Evolutionary conservation across 768 basidiomycete species (phyloP), one percentile per base, ranked within the genome.

Genomic region (Hericium erinaceus): DNA sequence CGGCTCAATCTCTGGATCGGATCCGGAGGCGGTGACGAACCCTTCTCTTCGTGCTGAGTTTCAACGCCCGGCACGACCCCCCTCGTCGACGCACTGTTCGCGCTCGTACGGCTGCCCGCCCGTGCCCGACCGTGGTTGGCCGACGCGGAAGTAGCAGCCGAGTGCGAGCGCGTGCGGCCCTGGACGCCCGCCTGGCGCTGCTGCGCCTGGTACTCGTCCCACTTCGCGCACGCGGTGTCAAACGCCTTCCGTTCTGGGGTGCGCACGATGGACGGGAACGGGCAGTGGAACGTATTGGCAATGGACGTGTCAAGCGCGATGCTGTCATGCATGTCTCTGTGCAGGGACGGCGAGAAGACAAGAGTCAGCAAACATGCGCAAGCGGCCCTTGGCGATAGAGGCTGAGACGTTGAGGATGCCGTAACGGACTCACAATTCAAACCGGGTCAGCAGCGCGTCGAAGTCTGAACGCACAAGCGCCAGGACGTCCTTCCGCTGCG

Each of bases 271-370:
- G 73, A 64, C 15, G 75, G 70, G 10, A 73, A 65, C 28, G 67
- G 62, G 80, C 84, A 84, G 48, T 71, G 69, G 59, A 84, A 79
- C 4, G 76, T 73, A 26, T 80, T 75, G 53, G 76, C 68, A 9
- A 84, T 68, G 3, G 74, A 72, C 57, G 67, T 64, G 37, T 74
- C 73, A 6, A 83, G 66, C 8, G 73, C 72, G 61, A 80, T 80
- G 63, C 78, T 76, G 60, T 84, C 80, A 60, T 77, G 73, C 85
- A 87, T 87, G 65, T 85, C 85, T 66, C 84, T 87, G 60, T 28
- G 55, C 37, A 46, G 44, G 20, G 44, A n/a, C n/a, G 22, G 41
- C 18, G 41, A 44, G 7, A 46, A 46, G 44, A 46, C 7, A 16
- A n/a, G n/a, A n/a, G 22, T 46, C 44, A 22, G 16, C 44, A 46